These are phyloP conservation scores for Escovopsis sp. DNA, from an alignment of 2,329 filamentous ascomycete species.

Conservation along the genomic window DNA sequence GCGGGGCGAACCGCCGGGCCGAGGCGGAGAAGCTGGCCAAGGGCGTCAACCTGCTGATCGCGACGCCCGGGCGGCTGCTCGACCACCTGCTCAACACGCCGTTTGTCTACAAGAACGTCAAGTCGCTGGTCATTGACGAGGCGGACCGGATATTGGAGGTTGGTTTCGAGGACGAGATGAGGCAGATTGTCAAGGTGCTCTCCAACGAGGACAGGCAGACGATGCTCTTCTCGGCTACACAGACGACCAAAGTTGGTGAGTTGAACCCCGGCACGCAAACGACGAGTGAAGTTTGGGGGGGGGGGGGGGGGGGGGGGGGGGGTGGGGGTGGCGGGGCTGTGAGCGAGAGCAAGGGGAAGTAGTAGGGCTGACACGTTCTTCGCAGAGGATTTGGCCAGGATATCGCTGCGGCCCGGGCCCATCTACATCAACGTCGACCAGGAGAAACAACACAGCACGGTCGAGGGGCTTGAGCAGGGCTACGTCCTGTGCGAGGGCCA, in stretches of 20 bases:
- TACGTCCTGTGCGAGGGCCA: constrained; percentile 91
- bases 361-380: neutral
- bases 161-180: constrained; percentile 97
- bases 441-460: constrained; percentile 76
- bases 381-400: constrained; percentile 74
- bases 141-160: constrained; percentile 94
- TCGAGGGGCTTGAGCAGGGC: constrained; percentile 87
- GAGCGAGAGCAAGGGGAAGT: neutral
- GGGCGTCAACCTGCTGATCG: constrained; percentile 88
- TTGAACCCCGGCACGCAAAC: neutral
- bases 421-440: constrained; percentile 96
- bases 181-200: constrained; percentile 87
- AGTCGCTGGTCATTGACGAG: constrained; percentile 88
- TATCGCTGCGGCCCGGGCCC: constrained; percentile 80
- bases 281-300: no score
- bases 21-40: constrained; percentile 91
- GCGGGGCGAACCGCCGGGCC: constrained; percentile 77
- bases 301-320: no score
- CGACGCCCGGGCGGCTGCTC: constrained; percentile 80
- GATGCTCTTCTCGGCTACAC: constrained; percentile 96
- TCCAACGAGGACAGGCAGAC: constrained; percentile 80
- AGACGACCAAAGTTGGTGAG: constrained; percentile 76
- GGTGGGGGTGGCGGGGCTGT: no score
- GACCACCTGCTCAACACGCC: constrained; percentile 84
- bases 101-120: constrained; percentile 85